These are phyloP conservation scores for Thelonectria olida DNA, from an alignment of 2,329 filamentous ascomycete species.

Conservation along the genomic window DNA sequence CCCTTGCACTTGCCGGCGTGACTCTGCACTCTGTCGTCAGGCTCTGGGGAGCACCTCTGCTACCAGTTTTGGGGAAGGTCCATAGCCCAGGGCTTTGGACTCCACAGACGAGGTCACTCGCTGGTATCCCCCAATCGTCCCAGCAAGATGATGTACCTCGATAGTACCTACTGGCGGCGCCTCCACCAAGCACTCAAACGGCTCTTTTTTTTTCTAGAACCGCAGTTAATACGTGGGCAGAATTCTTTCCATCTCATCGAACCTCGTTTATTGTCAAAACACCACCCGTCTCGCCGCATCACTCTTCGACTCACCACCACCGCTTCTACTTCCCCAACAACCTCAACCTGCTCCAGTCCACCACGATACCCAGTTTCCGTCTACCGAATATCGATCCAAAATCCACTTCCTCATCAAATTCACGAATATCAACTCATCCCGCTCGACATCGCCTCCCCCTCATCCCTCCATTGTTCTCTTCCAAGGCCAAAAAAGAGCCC, in stretches of 20 bases:
- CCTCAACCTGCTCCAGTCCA: slow-evolving; percentile 1
- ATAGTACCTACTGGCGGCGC: slow-evolving; percentile 4
- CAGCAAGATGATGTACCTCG: slow-evolving; percentile 4
- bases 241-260: slow-evolving; percentile 25
- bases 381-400: slow-evolving; percentile 8
- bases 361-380: slow-evolving; percentile 13
- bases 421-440: slow-evolving; percentile 3
- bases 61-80: slow-evolving; percentile 1
- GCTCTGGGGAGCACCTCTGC: background rate
- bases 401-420: background rate
- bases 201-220: slow-evolving; percentile 10
- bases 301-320: slow-evolving; percentile 9
- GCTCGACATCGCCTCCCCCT: slow-evolving; percentile 15
- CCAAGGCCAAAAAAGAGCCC: slow-evolving; percentile 1
- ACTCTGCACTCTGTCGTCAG: slow-evolving; percentile 4
- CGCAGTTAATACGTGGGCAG: slow-evolving; percentile 8
- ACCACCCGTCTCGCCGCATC: slow-evolving; percentile 19
- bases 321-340: background rate
- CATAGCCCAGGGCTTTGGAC: slow-evolving; percentile 11
- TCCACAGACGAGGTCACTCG: slow-evolving; percentile 3
- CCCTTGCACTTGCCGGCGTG: slow-evolving; percentile 4
- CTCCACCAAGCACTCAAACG: slow-evolving; percentile 15
- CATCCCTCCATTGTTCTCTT: slow-evolving; percentile 11
- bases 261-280: slow-evolving; percentile 22
- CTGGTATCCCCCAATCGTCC: background rate